Percentiles rank a stretch among this genome's conserved stretches.
Conservation (phyloP, 108 stramenopile genomes). For the Nitzschia sp. region DNA sequence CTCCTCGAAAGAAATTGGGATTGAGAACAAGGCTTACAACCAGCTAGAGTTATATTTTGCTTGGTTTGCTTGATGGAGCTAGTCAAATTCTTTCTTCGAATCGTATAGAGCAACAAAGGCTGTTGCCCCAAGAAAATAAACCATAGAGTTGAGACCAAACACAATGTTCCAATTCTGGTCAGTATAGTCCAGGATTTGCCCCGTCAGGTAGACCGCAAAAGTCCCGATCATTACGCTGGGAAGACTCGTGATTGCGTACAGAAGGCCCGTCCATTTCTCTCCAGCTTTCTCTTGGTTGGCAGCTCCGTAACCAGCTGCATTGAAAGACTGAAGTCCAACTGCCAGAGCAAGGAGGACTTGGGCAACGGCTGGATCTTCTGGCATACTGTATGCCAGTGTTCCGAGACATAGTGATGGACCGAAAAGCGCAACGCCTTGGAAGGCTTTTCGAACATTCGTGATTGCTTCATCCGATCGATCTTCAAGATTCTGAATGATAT, state of each 20-base stretch:
- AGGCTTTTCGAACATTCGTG: conserved; percentile 71
- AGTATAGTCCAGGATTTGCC: conserved; percentile 66
- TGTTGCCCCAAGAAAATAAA: conserved; percentile 65
- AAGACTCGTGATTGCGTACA: conserved; percentile 69
- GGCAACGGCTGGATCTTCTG: conserved; percentile 53
- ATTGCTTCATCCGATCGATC: conserved; percentile 27
- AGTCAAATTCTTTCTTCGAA: conserved; percentile 79
- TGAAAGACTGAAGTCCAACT: conserved; percentile 72
- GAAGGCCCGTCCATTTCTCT: conserved; percentile 68
- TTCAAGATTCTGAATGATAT: conserved; percentile 33
- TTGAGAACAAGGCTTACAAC: background rate
- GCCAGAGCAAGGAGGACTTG: conserved; percentile 58
- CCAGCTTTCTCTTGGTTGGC: conserved; percentile 85
- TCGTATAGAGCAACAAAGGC: conserved; percentile 71
- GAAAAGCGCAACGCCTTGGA: conserved; percentile 78
- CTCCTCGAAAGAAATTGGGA: conserved; percentile 5
- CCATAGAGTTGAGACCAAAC: conserved; percentile 62
- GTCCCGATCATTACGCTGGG: conserved; percentile 79
- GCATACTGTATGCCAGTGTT: conserved; percentile 52
- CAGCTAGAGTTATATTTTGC: background rate
- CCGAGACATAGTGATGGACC: conserved; percentile 76
- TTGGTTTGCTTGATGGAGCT: background rate
- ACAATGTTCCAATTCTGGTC: conserved; percentile 69
- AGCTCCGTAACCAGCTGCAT: conserved; percentile 76
- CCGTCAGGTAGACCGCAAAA: conserved; percentile 63